phyloP scores from a whole-genome alignment of 208 protist species.

The Acanthamoeba divionensis region DNA sequence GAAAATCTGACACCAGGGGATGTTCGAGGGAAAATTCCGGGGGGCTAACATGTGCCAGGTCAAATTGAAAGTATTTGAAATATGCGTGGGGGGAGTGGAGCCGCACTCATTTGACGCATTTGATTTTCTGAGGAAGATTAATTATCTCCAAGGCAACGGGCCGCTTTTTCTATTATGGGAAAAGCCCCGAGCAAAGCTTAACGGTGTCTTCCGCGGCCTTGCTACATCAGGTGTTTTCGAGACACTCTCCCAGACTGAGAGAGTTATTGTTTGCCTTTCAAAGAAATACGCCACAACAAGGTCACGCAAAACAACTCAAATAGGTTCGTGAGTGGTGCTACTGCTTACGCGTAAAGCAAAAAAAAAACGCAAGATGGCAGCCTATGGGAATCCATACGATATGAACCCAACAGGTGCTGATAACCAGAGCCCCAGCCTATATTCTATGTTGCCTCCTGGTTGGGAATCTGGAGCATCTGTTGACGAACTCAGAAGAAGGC shows the following conservation, averaged over 20 bases:
- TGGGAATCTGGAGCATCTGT: constrained; percentile 42
- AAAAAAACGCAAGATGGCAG: not conserved
- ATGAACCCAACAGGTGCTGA: not conserved
- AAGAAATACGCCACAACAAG: not conserved
- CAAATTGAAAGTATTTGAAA: too few relatives aligned
- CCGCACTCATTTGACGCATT: too few relatives aligned
- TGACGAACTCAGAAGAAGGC: not conserved
- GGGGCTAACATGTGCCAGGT: not conserved
- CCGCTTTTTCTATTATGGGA: too few relatives aligned
- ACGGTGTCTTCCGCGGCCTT: too few relatives aligned
- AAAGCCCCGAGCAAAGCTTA: too few relatives aligned
- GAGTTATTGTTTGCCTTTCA: not conserved
- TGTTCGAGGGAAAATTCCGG: not conserved
- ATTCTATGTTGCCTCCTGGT: not conserved
- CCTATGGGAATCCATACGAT: not conserved
- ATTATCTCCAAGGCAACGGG: too few relatives aligned
- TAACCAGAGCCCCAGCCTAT: not conserved
- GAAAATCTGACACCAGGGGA: not conserved
- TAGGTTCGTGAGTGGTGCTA: too few relatives aligned
- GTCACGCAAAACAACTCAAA: too few relatives aligned
- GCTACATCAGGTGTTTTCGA: too few relatives aligned
- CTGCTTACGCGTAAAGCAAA: too few relatives aligned
- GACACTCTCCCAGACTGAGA: not conserved
- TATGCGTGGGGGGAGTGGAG: too few relatives aligned
- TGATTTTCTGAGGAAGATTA: too few relatives aligned